These are phyloP conservation scores for Alternaria triticina DNA, from an alignment of 2,329 filamentous ascomycete species.

Conservation along the genomic window DNA sequence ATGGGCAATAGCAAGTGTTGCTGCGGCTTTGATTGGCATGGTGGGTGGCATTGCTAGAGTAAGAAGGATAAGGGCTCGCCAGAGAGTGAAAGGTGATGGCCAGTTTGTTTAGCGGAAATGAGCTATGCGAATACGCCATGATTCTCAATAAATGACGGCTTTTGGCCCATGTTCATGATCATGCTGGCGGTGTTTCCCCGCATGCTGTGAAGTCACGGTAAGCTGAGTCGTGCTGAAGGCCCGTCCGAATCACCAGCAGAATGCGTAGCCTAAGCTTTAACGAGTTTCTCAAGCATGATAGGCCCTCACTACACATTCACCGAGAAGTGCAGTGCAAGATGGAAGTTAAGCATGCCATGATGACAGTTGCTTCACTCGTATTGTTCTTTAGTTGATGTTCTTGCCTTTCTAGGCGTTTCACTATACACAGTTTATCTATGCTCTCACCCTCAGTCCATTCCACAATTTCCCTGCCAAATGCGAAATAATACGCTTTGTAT, in stretches of 20 bases:
- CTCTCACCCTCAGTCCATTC: background rate
- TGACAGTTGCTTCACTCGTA: background rate
- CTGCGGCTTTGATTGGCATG: background rate
- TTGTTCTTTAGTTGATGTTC: background rate
- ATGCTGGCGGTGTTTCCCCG: background rate
- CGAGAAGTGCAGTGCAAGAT: background rate
- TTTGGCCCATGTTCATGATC: background rate
- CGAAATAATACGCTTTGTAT: background rate
- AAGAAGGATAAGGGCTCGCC: background rate
- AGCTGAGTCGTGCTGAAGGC: background rate
- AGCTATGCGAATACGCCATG: background rate
- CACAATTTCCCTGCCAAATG: background rate
- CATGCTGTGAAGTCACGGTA: background rate
- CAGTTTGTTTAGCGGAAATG: background rate
- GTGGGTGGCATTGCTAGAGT: background rate
- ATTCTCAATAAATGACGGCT: background rate
- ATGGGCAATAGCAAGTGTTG: constrained; percentile 6
- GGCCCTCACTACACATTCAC: background rate
- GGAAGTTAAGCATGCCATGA: too few relatives aligned
- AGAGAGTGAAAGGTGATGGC: background rate
- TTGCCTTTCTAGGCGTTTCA: background rate
- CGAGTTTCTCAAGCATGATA: background rate
- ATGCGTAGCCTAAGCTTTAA: background rate
- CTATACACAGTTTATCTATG: background rate
- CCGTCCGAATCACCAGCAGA: background rate